Evolutionary conservation across 208 protist species (phyloP), one percentile per base, ranked within the genome.

Genomic region (Leishmania aethiopica): DNA sequence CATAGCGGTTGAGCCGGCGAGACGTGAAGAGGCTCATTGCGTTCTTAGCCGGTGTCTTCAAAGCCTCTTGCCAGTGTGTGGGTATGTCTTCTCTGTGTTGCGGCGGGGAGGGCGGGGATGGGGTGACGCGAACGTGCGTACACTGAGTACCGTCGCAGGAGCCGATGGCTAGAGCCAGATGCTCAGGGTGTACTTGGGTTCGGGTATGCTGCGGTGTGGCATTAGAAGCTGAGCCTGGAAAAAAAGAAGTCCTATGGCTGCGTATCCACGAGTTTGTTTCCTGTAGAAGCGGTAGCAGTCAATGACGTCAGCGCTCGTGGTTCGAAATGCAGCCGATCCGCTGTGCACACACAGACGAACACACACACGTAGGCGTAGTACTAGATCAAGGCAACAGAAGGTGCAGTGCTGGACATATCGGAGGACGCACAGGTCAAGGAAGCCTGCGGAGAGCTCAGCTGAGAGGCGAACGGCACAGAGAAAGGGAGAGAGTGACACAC

Each of bases 1-100:
- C 75, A 49, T 78, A 75, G 77, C 76, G 71, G 62, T 79, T 37
- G 37, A 25, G 70, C 8, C 55, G 77, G 28, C 77, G 69, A 49
- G 75, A 82, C 2, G n/a, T 47, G 42, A 45, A 15, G 0, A 10
- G 49, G 40, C 79, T 47, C 82, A 85, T 85, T 13, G 10, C 72
- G 45, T 53, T 28, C 28, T 25, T 11, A 60, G n/a, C 10, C 22
- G 19, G 72, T 40, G 32, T 17, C 28, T 51, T 73, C 32, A 51
- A n/a, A 49, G n/a, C 72, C 45, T 28, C 25, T 7, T 28, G 19
- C 72, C 71, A 40, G 25, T 1, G 25, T 42, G 72, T 10, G 32
- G 49, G 49, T 55, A 32, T 76, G 72, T 3, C 32, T 76, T 76
- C 49, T 13, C 0, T 42, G 49, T 60, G 72, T 8, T n/a, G 28